Conservation (phyloP, 805 yeast species). For the Candida railenensis region DNA sequence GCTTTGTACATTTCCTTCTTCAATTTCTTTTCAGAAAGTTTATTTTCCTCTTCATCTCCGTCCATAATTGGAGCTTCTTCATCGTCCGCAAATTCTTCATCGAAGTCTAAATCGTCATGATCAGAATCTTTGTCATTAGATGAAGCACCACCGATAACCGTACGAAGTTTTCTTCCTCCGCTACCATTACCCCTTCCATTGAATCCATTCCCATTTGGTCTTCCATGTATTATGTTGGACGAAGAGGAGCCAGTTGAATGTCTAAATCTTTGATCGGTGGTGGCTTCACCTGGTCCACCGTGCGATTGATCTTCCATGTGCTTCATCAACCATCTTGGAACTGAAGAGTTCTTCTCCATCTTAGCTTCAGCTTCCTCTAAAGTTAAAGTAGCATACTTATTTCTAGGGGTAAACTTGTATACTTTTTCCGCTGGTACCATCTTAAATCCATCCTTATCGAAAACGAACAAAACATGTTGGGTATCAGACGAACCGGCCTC, state of each 20-base stretch:
- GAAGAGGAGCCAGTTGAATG: slow-evolving; percentile 9
- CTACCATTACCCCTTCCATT: slow-evolving; percentile 9
- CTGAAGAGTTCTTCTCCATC: slow-evolving; percentile 75
- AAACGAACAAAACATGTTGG: slow-evolving; percentile 76
- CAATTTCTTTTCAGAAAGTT: slow-evolving; percentile 79
- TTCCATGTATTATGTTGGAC: neutral
- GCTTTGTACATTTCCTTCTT: slow-evolving; percentile 85
- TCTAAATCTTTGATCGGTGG: slow-evolving; percentile 49
- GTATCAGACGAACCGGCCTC: slow-evolving; percentile 87
- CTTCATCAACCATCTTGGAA: slow-evolving; percentile 95
- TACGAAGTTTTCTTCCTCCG: slow-evolving; percentile 27
- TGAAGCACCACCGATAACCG: slow-evolving; percentile 44
- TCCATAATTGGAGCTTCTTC: slow-evolving; percentile 98
- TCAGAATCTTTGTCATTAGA: slow-evolving; percentile 62
- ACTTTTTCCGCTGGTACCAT: slow-evolving; percentile 95
- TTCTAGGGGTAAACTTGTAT: slow-evolving; percentile 89
- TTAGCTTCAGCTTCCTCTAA: slow-evolving; percentile 95
- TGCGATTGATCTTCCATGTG: slow-evolving; percentile 69
- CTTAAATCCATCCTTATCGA: slow-evolving; percentile 85
- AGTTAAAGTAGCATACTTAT: slow-evolving; percentile 89
- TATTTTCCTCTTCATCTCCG: slow-evolving; percentile 93
- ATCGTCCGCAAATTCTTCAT: slow-evolving; percentile 97
- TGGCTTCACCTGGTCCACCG: slow-evolving; percentile 32
- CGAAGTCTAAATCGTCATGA: slow-evolving; percentile 89
- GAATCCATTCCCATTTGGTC: slow-evolving; percentile 8